Evolutionary conservation across 2,329 filamentous ascomycete genomes (phyloP).

Genomic region (Sclerotinia minor): DNA sequence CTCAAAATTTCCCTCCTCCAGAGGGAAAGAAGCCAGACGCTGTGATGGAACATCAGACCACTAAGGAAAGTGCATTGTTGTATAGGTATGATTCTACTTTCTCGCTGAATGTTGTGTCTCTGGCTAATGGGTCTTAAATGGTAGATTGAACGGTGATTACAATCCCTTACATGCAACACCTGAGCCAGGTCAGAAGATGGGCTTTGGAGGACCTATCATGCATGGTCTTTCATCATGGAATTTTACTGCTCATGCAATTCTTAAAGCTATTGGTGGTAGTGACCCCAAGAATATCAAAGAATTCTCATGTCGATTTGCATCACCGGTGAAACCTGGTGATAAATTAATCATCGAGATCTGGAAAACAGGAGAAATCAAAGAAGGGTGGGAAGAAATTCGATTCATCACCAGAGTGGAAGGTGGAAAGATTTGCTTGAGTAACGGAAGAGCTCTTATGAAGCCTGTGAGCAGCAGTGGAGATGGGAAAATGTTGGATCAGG

Average conservation of each 20-base stretch:
- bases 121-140: conserved; percentile 43
- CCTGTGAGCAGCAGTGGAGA: conserved; percentile 31
- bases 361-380: conserved; percentile 67
- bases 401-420: conserved; percentile 77
- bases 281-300: conserved; percentile 81
- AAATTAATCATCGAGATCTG: conserved; percentile 81
- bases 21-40: conserved; percentile 69
- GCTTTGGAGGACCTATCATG: conserved; percentile 85
- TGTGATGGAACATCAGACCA: conserved; percentile 69
- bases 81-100: conserved; percentile 55
- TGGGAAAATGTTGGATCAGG: conserved; percentile 23
- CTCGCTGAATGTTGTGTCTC: background rate
- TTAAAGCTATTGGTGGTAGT: conserved; percentile 71
- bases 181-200: conserved; percentile 83
- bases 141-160: conserved; percentile 84
- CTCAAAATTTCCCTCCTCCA: conserved; percentile 75
- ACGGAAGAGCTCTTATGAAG: conserved; percentile 74
- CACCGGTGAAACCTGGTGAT: conserved; percentile 79
- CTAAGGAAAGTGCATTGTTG: conserved; percentile 68
- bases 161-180: conserved; percentile 89
- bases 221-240: conserved; percentile 92
- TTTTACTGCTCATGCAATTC: conserved; percentile 68
- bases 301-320: conserved; percentile 86
- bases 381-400: conserved; percentile 77
- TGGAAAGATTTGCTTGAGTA: conserved; percentile 83